Percentiles rank a stretch among this genome's conserved stretches.
Conservation (phyloP, 805 yeast species). For the Blastobotrys robertii region DNA sequence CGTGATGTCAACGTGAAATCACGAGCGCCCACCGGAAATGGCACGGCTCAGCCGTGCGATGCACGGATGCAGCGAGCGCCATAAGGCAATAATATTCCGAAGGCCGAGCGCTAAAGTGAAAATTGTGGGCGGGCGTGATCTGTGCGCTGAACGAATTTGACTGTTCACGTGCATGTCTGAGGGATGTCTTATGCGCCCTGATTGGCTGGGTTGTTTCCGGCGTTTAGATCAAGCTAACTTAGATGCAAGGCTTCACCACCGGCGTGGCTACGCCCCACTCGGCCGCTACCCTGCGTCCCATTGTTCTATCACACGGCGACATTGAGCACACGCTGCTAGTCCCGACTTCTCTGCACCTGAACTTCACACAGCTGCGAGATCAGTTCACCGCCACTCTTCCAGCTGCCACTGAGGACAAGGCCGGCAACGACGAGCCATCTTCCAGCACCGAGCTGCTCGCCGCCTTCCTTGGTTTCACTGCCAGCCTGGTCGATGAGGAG, state of each 20-base stretch:
- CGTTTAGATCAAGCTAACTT: too few relatives aligned
- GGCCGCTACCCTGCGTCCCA: slow-evolving; percentile 59
- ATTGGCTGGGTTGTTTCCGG: background rate
- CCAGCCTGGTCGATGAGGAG: slow-evolving; percentile 25
- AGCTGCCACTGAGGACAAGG: slow-evolving; percentile 76
- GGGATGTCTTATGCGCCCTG: background rate
- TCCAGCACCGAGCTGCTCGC: slow-evolving; percentile 79
- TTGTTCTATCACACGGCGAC: slow-evolving; percentile 73
- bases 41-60: too few relatives aligned
- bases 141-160: background rate
- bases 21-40: too few relatives aligned
- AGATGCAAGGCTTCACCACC: slow-evolving; percentile 23
- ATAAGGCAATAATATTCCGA: too few relatives aligned
- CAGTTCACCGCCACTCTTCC: slow-evolving; percentile 65
- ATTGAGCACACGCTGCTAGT: slow-evolving; percentile 83
- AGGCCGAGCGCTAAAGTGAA: too few relatives aligned
- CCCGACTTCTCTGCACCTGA: slow-evolving; percentile 69
- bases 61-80: too few relatives aligned
- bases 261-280: slow-evolving; percentile 35
- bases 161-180: background rate
- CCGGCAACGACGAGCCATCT: slow-evolving; percentile 80
- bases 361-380: slow-evolving; percentile 79
- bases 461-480: slow-evolving; percentile 59
- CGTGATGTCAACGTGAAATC: too few relatives aligned
- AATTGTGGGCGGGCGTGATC: too few relatives aligned